Base-by-base conservation (phyloP, 192 early-diverging fungal species). In the Paraglomus brasilianum region DNA sequence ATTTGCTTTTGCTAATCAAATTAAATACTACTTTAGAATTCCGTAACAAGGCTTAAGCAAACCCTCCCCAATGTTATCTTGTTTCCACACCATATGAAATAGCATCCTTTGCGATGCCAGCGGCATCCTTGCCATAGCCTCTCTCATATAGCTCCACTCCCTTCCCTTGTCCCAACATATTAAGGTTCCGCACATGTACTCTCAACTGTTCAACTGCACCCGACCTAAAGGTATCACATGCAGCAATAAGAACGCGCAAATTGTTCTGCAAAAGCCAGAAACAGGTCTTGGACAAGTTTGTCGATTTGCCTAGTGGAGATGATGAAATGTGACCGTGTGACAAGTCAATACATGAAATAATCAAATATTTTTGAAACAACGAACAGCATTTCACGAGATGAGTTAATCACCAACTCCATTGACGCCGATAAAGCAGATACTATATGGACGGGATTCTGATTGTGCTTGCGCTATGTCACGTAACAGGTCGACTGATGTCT, bases 51-150 rank as follows among this genome's bases (percentile, higher is more conserved):
- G 7, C 21, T 63, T 74, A 71, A 47, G 0, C 41, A 38, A 55
- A 58, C 13, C 10, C 17, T 11, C 3, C 19, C 14, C 30, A 13
- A 24, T 43, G n/a, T 19, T 41, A 30, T 30, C 30, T 30, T 30
- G 30, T 49, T 19, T 14, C 44, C 74, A 76, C 73, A 87, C 86
- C 87, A 81, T 88, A 92, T 13, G 78, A 72, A 67, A 96, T 91
- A 4, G 96, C 93, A 62, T 98, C 96, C 75, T 93, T 95, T 15
- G 96, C 96, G 58, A 98, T 98, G 5, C 86, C 84, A 2, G 96
- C 96, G 63, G 96, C 88, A 77, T 98, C 96, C 74, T 98, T 98
- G 39, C 96, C 96, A 74, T 98, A 98, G 22, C 96, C 96, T 38
- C 91, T 84, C 69, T 98, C 95, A 85, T 90, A 98, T 36, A 98